Base-by-base conservation (phyloP, 768 basidiomycete species). In the Auriculariales sp. region DNA sequence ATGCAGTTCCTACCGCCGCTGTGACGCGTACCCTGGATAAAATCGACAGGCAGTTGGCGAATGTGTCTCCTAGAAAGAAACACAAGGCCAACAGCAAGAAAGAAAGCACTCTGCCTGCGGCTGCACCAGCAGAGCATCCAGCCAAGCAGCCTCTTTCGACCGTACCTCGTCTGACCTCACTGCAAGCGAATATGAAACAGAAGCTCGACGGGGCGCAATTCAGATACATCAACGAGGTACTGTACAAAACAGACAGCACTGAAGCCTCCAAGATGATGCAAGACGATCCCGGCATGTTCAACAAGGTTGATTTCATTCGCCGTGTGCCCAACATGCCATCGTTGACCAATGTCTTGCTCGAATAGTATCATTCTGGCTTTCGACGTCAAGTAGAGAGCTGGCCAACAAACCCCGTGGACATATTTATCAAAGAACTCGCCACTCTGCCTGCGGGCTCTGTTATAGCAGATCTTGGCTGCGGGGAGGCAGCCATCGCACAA, bases 301-400 rank as follows among this genome's bases (percentile, higher is more conserved):
- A 81, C 49, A 93, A 97, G 64, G 93, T 94, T 51, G 19, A 45
- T 39, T 27, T 49, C 39, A 5, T 34, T 44, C 28, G 2, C 19
- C 15, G 35, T 22, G 7, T n/a, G 15, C 24, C 31, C 32, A 25
- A 29, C 39, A 22, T 15, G 12, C 45, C 12, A 22, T 17, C n/a
- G 51, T 50, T 17, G 22, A 19, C 11, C n/a, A 27, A 29, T 28
- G 4, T 42, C 6, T 53, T 17, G 36, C 61, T n/a, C n/a, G n/a
- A n/a, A n/a, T n/a, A 98, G 93, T 98, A 98, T 61, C 95, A 98
- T 64, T 66, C 68, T 35, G 92, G 93, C 3, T 97, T 98, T 66
- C 79, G 92, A 22, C 78, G 79, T 51, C 91, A 97, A 68, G 90
- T 94, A 1, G 75, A 82, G 47, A 79, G 81, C 2, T 98, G 95